A percentile compares a stretch with the other conserved stretches of the same genome.
phyloP scores from a whole-genome alignment of 108 stramenopile genomes.

The Phaeodactylum tricornutum region DNA sequence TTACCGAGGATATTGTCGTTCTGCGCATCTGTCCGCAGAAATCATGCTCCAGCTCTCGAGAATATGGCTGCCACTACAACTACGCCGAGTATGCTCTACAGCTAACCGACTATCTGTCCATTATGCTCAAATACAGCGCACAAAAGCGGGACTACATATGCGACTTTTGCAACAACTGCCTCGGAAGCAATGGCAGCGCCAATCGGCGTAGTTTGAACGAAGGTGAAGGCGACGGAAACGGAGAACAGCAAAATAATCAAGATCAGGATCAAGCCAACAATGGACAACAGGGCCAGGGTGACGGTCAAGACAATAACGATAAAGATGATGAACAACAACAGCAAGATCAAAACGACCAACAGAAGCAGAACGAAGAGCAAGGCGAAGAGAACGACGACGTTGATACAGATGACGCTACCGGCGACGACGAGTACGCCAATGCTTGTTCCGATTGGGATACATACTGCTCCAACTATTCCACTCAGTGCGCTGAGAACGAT shows the following conservation, averaged over 20 bases:
- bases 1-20: constrained; percentile 50
- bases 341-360: not conserved
- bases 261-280: constrained; percentile 6
- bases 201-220: constrained; percentile 6
- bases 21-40: constrained; percentile 40
- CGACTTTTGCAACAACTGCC: constrained; percentile 30
- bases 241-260: constrained; percentile 9
- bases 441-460: constrained; percentile 8
- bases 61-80: constrained; percentile 38
- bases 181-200: constrained; percentile 1
- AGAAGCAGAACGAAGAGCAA: constrained; percentile 4
- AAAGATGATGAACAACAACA: constrained; percentile 2
- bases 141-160: constrained; percentile 40
- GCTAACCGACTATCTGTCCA: constrained; percentile 35
- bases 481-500: constrained; percentile 12
- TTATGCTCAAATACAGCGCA: constrained; percentile 34
- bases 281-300: not conserved
- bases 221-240: constrained; percentile 9
- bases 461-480: constrained; percentile 18
- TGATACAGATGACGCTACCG: constrained; percentile 12
- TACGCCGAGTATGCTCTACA: constrained; percentile 48
- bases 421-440: constrained; percentile 5
- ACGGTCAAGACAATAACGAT: constrained; percentile 1
- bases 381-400: constrained; percentile 3
- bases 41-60: constrained; percentile 21